Evolutionary conservation across 1,284 basidiomycete genomes (phyloP), one percentile per base, ranked within the genome.

Genomic region (Puccinia brachypodii): DNA sequence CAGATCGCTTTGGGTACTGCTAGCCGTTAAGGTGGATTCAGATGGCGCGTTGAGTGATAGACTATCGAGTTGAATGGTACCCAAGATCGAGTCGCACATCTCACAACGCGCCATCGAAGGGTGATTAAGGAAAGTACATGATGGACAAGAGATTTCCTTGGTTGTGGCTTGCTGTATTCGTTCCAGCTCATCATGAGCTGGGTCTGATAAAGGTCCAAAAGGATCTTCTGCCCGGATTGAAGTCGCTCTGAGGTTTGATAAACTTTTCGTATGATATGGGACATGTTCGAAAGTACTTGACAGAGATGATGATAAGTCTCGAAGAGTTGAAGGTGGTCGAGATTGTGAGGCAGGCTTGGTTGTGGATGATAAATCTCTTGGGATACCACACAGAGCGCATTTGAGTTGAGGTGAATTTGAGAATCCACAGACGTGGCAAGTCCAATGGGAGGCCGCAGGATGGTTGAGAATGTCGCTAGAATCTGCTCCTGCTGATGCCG

Each of bases 81-180:
- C 9, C 97, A 88, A 0, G 90, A 87, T 8, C 93, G 92, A 3
- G 89, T 76, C 90, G 85, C 96, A 99, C 22, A 99, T 93, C 87
- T 98, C 96, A 87, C 96, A 99, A 13, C 88, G 87, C 0, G 87
- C 86, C 84, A 96, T 88, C 0, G 90, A 92, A 0, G 91, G 91
- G 83, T 94, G 92, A 86, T 99, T 99, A 40, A 95, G 88, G 85
- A 96, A 99, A 0, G 96, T 98, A 85, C 96, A 99, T 0, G 91
- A 91, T 0, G 92, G 89, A 87, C 96, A 99, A 14, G 92, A 87
- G 47, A 92, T 88, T 22, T 42, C 38, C 22, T 38, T 72, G 16
- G 28, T 25, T 47, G 4, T 44, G 3, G 14, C 68, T 28, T 47
- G 40, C 42, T 44, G 9, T 47, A 47, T 50, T n/a, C 42, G 68